Conservation (phyloP, 2,329 filamentous ascomycete genomes). For the Pezicula rhizophila region DNA sequence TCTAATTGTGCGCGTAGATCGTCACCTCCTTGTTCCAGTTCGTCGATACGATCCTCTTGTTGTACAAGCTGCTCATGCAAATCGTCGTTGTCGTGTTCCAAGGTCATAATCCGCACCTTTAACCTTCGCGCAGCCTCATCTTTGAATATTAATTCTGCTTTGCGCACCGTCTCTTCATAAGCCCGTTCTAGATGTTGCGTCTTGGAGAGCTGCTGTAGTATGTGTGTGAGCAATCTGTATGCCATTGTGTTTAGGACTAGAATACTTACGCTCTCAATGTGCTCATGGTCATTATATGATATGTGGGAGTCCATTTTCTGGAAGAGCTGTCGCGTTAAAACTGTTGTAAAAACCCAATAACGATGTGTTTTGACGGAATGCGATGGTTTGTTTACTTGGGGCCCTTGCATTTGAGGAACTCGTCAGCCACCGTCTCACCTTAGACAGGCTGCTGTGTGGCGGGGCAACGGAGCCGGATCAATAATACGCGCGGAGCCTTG, state of each 20-base stretch:
- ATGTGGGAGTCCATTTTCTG: slow-evolving; percentile 23
- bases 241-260: neutral
- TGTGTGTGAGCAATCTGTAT: slow-evolving; percentile 7
- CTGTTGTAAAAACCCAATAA: neutral
- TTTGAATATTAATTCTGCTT: slow-evolving; percentile 62
- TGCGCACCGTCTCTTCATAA: slow-evolving; percentile 59
- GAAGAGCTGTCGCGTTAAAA: neutral
- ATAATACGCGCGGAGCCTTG: no score
- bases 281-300: slow-evolving; percentile 21
- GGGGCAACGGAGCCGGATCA: no score
- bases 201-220: slow-evolving; percentile 21
- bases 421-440: no score
- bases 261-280: slow-evolving; percentile 20
- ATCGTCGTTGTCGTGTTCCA: slow-evolving; percentile 67
- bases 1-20: slow-evolving; percentile 42
- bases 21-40: slow-evolving; percentile 43
- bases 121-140: slow-evolving; percentile 70
- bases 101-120: slow-evolving; percentile 61
- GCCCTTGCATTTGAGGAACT: neutral
- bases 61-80: slow-evolving; percentile 57
- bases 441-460: no score
- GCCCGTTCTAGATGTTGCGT: slow-evolving; percentile 55
- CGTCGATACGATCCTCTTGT: slow-evolving; percentile 53
- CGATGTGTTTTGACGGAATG: no score
- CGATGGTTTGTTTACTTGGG: neutral